Conservation (phyloP, 257 asterid genomes). For the Scutellaria baicalensis region DNA sequence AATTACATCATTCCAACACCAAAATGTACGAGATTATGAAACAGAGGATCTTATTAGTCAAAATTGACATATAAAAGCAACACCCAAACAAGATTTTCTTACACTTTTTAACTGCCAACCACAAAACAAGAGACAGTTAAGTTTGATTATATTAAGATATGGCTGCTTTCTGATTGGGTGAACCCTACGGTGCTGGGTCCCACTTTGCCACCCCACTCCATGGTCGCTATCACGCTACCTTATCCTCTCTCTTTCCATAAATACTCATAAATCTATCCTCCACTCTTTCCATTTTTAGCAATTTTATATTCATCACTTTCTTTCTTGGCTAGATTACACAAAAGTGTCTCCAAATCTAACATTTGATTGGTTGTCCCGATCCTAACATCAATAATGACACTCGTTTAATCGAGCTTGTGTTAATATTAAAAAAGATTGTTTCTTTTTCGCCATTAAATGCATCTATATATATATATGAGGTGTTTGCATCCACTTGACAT, state of each 20-base stretch:
- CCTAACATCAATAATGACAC: neutral
- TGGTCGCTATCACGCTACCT: slow-evolving; percentile 38
- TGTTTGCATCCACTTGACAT: slow-evolving; percentile 28
- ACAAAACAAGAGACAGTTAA: neutral
- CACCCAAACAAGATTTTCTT: neutral
- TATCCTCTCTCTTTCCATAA: slow-evolving; percentile 37
- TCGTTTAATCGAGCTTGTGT: neutral
- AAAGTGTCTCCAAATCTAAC: neutral
- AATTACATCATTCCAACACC: too few relatives aligned
- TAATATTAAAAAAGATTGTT: neutral
- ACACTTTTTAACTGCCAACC: slow-evolving; percentile 15
- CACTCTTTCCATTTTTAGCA: slow-evolving; percentile 33
- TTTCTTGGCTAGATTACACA: neutral
- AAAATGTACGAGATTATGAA: too few relatives aligned
- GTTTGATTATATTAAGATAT: slow-evolving; percentile 7
- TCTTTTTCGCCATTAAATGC: slow-evolving; percentile 20
- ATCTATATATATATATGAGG: neutral
- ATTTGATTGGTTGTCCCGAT: neutral
- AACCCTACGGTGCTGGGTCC: slow-evolving; percentile 40
- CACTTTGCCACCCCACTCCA: slow-evolving; percentile 38
- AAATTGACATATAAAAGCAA: neutral
- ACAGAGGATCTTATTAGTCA: too few relatives aligned
- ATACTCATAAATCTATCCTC: neutral
- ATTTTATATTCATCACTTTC: neutral
- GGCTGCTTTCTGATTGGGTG: slow-evolving; percentile 39